Conservation (phyloP, 2,329 filamentous ascomycete genomes). For the Arthrobotrys iridis region DNA sequence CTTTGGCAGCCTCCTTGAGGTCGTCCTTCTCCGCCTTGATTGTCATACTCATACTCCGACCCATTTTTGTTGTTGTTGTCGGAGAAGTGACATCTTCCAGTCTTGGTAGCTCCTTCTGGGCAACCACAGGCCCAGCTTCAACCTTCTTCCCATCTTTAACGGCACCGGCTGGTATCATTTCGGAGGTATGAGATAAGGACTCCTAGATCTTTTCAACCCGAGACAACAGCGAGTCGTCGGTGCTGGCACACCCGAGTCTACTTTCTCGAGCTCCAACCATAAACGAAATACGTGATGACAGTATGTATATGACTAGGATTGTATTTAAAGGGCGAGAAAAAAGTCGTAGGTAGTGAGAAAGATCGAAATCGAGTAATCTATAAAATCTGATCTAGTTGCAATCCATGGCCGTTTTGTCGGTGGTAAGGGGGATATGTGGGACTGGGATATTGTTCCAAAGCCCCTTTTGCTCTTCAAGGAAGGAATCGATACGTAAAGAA, state of each 20-base stretch:
- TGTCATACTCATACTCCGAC: constrained; percentile 79
- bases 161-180: constrained; percentile 34
- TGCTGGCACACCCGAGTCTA: constrained; percentile 37
- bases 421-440: constrained; percentile 6
- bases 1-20: constrained; percentile 91
- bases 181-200: constrained; percentile 15
- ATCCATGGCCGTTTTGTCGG: constrained; percentile 38
- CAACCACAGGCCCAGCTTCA: constrained; percentile 29
- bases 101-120: constrained; percentile 34
- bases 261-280: constrained; percentile 27
- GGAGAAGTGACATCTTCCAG: constrained; percentile 38
- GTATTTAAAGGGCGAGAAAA: not conserved
- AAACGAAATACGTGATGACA: constrained; percentile 26
- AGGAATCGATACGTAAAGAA: not conserved
- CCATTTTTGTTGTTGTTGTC: constrained; percentile 18
- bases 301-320: not conserved
- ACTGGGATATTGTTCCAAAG: too few relatives aligned
- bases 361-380: not conserved
- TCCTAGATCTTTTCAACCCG: constrained; percentile 51
- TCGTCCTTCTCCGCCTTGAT: constrained; percentile 94
- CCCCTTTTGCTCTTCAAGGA: not conserved
- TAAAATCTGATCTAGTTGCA: constrained; percentile 24
- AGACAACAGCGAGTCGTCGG: constrained; percentile 50
- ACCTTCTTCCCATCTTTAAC: constrained; percentile 48
- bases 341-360: not conserved